Percentiles rank a stretch among this genome's conserved stretches.
These are phyloP conservation scores for Heterobasidion occidentale DNA, from an alignment of 1,284 basidiomycete species.

Conservation along the genomic window DNA sequence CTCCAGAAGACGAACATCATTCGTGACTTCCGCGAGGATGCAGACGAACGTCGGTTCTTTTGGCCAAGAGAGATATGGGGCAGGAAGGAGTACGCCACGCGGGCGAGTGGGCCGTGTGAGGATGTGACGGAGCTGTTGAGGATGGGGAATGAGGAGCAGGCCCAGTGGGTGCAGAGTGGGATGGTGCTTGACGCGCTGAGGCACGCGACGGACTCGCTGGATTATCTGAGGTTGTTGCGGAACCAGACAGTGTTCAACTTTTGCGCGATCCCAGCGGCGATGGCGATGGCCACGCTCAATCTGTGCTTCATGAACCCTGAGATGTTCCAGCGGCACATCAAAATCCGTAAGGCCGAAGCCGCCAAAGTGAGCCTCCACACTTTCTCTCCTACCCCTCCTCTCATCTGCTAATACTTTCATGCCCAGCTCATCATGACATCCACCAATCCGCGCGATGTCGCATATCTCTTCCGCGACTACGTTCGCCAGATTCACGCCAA, in stretches of 20 bases:
- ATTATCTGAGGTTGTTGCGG: conserved; percentile 83
- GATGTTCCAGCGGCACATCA: conserved; percentile 90
- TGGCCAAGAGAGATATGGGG: conserved; percentile 96
- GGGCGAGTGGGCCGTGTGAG: conserved; percentile 16
- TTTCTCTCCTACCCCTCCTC: conserved; percentile 2
- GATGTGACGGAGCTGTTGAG: conserved; percentile 59
- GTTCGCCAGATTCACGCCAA: conserved; percentile 80
- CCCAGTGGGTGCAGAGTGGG: conserved; percentile 75
- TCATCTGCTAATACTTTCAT: background rate
- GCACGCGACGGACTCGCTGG: conserved; percentile 81
- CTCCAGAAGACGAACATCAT: conserved; percentile 99
- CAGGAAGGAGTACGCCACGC: conserved; percentile 39
- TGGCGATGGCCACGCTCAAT: conserved; percentile 94
- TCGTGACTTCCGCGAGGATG: conserved; percentile 92
- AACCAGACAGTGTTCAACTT: conserved; percentile 97
- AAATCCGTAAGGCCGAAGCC: conserved; percentile 91
- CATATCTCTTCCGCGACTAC: conserved; percentile 82
- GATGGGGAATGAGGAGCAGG: conserved; percentile 49
- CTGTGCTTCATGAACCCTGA: conserved; percentile 89
- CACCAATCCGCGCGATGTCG: conserved; percentile 89
- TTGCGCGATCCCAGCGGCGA: conserved; percentile 90
- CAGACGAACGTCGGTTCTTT: conserved; percentile 81
- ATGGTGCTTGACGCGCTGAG: conserved; percentile 90
- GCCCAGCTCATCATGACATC: conserved; percentile 81
- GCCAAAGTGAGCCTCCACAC: conserved; percentile 48